Percentiles rank a stretch among this genome's conserved stretches.
Conservation (phyloP, 352 stramenopile species). For the Phytophthora constricta region DNA sequence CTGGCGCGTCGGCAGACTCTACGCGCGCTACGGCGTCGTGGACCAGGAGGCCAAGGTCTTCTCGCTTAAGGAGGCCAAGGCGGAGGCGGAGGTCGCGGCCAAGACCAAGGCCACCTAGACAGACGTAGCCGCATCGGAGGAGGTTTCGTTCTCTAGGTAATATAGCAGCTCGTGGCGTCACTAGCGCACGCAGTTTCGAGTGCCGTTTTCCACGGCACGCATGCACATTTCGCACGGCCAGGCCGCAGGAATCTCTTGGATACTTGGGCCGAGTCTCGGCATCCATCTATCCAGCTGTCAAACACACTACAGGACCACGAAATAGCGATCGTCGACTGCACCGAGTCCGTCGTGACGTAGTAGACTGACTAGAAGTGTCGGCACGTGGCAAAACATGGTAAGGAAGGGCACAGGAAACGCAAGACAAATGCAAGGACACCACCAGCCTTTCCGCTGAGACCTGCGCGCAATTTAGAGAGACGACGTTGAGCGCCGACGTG, state of each 20-base stretch:
- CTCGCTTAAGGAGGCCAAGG: constrained; percentile 69
- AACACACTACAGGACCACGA: constrained; percentile 4
- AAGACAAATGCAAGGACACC: too few relatives aligned
- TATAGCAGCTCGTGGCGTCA: too few relatives aligned
- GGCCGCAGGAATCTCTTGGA: neutral
- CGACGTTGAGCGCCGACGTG: constrained; percentile 23
- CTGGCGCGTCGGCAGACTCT: constrained; percentile 63
- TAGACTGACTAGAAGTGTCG: too few relatives aligned
- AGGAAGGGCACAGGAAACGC: neutral
- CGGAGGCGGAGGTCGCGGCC: constrained; percentile 28
- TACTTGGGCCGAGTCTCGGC: neutral
- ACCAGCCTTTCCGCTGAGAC: too few relatives aligned
- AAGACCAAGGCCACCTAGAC: constrained; percentile 44
- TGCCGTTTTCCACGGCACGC: constrained; percentile 6
- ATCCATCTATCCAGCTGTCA: constrained; percentile 21
- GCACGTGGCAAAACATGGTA: too few relatives aligned
- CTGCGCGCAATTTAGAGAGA: constrained; percentile 20
- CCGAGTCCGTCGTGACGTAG: too few relatives aligned
- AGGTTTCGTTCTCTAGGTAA: constrained; percentile 21
- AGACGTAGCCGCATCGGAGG: neutral
- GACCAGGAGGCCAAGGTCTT: constrained; percentile 71
- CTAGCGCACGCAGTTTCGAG: constrained; percentile 12
- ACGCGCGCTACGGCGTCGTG: constrained; percentile 75
- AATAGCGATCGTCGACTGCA: neutral
- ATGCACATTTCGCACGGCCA: neutral